Base-by-base conservation (phyloP, 225 moss, liverwort and hornwort genomes). In the Pseudisothecium myosuroides region DNA sequence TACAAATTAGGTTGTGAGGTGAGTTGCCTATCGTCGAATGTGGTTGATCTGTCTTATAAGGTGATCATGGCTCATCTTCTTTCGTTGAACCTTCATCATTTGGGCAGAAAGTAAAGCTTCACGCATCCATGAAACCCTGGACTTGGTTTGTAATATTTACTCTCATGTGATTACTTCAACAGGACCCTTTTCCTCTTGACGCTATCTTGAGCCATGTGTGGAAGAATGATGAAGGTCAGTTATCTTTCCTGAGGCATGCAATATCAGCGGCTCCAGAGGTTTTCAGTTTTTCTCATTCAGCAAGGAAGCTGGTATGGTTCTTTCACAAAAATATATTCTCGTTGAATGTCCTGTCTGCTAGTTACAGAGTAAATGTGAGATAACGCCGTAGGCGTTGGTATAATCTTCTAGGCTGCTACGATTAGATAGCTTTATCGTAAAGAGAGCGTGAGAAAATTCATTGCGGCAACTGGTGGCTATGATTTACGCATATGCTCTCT, bases 111-210 rank as follows among this genome's bases (percentile, higher is more conserved):
- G 72, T 73, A 73, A 50, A 62, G 63, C 54, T 87, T 52, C 68
- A 63, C 32, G 39, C n/a, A 64, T 84, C 29, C 88, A 64, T 66
- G 77, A 87, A 84, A 71, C 39, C 34, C 72, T 80, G 58, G 41
- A 73, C 66, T 86, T 80, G 80, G 45, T 81, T 58, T 62, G 11
- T 67, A 20, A 43, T 45, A 27, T 63, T 83, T 41, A 87, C 75
- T 58, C 26, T 90, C 32, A 80, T 84, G 60, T 83, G 80, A 85
- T 85, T 85, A 76, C 92, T 74, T 90, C 12, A 81, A 50, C 95
- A 98, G 98, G 98, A 97, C 28, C 92, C 94, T 54, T 99, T 97
- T 91, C 98, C 98, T 56, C 91, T 97, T 61, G 93, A 95, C 91
- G 92, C 95, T 80, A 87, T 96, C 65, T 96, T 90, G 92, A 93